A percentile compares a stretch with the other conserved stretches of the same genome.
Conservation (phyloP, 192 early-diverging fungal genomes). For the Backusella tarrabulga region DNA sequence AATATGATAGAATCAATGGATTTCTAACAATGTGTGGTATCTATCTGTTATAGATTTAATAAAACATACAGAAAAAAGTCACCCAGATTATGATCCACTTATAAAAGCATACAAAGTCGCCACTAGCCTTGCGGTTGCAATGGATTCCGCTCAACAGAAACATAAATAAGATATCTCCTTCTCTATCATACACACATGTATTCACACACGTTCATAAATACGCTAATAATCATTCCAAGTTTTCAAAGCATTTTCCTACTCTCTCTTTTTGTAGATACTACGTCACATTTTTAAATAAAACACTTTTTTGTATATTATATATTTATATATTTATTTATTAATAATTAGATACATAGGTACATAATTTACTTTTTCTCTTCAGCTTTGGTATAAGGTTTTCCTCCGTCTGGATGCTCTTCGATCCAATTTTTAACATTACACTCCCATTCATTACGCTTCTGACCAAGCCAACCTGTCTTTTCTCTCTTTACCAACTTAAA, state of each 20-base stretch:
- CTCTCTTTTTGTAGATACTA: not conserved
- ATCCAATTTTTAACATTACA: constrained; percentile 30
- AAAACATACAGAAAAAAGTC: constrained; percentile 22
- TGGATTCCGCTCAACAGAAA: constrained; percentile 26
- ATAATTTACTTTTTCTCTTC: not conserved
- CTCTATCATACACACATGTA: not conserved
- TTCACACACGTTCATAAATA: not conserved
- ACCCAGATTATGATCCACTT: constrained; percentile 28
- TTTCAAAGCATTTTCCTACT: not conserved
- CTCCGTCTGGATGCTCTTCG: not conserved
- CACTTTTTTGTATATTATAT: not conserved
- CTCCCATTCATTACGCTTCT: constrained; percentile 15
- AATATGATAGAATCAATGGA: no score
- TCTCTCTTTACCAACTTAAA: constrained; percentile 19
- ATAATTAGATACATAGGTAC: not conserved
- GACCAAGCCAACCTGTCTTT: constrained; percentile 27
- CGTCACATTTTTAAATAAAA: not conserved
- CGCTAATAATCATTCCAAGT: not conserved
- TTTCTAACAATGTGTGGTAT: not conserved
- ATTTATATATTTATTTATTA: not conserved
- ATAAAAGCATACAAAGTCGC: constrained; percentile 29
- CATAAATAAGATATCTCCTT: not conserved
- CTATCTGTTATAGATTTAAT: constrained; percentile 22
- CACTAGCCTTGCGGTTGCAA: constrained; percentile 16
- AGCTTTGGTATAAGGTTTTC: not conserved